Evolutionary conservation across 2,329 filamentous ascomycete genomes (phyloP).

Genomic region (Arachnomyces sp.): DNA sequence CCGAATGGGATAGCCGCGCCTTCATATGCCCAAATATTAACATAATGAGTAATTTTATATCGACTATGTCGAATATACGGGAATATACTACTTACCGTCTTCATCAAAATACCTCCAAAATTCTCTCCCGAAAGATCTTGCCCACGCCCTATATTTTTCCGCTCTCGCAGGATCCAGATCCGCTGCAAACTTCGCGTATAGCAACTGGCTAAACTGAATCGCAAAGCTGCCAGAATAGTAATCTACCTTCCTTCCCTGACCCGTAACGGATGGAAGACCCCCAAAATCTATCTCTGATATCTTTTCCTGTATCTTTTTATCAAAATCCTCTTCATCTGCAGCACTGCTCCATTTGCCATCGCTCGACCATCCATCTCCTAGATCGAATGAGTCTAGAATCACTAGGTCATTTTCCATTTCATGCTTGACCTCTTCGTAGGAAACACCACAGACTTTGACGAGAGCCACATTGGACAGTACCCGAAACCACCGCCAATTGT

Average conservation of each 20-base stretch:
- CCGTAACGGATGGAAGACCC: neutral
- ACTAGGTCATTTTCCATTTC: constrained; percentile 7
- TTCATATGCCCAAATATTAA: constrained; percentile 15
- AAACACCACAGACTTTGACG: constrained; percentile 5
- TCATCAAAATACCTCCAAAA: constrained; percentile 45
- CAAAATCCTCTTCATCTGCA: constrained; percentile 3
- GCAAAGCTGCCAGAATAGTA: constrained; percentile 16
- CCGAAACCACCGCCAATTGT: constrained; percentile 16
- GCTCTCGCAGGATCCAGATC: constrained; percentile 35
- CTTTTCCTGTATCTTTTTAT: neutral
- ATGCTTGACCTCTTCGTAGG: constrained; percentile 5
- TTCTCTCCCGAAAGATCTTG: constrained; percentile 31
- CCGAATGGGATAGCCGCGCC: constrained; percentile 47
- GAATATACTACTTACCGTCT: constrained; percentile 26
- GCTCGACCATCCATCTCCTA: constrained; percentile 11
- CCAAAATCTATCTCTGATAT: neutral
- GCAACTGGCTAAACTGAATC: constrained; percentile 15
- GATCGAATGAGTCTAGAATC: constrained; percentile 12
- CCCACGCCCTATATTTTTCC: constrained; percentile 30
- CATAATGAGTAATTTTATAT: no score
- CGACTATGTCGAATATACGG: no score
- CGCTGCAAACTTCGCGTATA: constrained; percentile 23
- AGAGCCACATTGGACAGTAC: constrained; percentile 12
- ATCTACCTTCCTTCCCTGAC: constrained; percentile 10
- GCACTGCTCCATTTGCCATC: constrained; percentile 11